A percentile compares a stretch with the other conserved stretches of the same genome.
Conservation (phyloP, 441 rosid species). For the Arabidopsis hybrid region DNA sequence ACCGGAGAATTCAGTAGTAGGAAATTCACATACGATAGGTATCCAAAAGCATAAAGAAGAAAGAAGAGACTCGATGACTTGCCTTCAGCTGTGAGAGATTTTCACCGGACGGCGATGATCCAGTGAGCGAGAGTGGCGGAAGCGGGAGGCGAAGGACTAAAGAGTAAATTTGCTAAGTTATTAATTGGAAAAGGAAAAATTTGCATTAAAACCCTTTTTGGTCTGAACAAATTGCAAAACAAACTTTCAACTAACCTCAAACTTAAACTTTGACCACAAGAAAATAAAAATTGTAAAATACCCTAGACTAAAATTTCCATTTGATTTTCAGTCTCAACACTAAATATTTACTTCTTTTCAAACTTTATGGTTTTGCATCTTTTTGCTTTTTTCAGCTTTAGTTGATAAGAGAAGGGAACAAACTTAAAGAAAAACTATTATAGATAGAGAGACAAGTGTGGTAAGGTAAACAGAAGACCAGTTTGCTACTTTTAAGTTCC, state of each 20-base stretch:
- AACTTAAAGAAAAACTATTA: neutral
- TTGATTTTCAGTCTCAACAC: too few species aligned
- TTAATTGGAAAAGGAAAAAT: neutral
- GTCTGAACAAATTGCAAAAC: too few species aligned
- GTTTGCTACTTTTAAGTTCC: conserved; percentile 2
- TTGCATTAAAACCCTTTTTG: neutral
- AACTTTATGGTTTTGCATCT: too few species aligned
- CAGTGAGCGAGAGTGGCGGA: conserved; percentile 7
- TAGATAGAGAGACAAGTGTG: neutral
- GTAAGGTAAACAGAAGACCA: conserved; percentile 13
- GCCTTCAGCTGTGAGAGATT: neutral
- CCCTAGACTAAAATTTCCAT: too few species aligned
- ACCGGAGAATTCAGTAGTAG: neutral
- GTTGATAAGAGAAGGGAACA: neutral
- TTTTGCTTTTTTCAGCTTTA: too few species aligned
- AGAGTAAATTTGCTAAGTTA: neutral
- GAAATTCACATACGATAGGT: neutral
- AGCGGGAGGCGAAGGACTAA: neutral
- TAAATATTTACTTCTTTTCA: too few species aligned
- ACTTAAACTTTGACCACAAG: too few species aligned
- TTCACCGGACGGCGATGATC: conserved; percentile 15
- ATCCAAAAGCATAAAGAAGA: neutral
- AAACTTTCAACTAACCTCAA: too few species aligned
- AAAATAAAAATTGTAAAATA: too few species aligned
- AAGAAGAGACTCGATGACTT: neutral